Conservation (phyloP, 352 stramenopile species). For the Phytophthora agathidicida region DNA sequence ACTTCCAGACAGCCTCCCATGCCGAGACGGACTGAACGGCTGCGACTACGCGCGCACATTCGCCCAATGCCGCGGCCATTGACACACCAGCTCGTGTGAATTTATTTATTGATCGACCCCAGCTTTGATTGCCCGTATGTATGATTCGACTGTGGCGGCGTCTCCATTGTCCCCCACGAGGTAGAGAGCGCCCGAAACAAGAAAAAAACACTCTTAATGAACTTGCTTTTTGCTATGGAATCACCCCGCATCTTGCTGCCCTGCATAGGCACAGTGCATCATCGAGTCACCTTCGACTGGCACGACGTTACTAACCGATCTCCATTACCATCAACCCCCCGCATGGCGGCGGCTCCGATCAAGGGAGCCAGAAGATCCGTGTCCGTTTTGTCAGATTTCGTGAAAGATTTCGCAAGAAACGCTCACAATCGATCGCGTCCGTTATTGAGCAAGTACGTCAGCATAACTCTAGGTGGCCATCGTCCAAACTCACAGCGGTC, state of each 20-base stretch:
- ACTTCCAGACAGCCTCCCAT: slow-evolving; percentile 51
- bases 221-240: slow-evolving; percentile 32
- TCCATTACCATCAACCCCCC: slow-evolving; percentile 13
- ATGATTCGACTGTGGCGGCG: slow-evolving; percentile 37
- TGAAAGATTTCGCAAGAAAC: slow-evolving; percentile 32
- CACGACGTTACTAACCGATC: slow-evolving; percentile 15
- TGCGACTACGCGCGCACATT: not conserved
- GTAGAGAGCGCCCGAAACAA: slow-evolving; percentile 25
- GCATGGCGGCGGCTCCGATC: not conserved
- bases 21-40: slow-evolving; percentile 35
- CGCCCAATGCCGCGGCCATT: slow-evolving; percentile 9
- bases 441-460: slow-evolving; percentile 25
- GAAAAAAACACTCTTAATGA: slow-evolving; percentile 41
- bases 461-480: slow-evolving; percentile 11
- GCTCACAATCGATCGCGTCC: slow-evolving; percentile 12
- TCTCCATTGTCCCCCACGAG: slow-evolving; percentile 3
- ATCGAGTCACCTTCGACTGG: slow-evolving; percentile 6
- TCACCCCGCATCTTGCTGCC: not conserved
- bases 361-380: slow-evolving; percentile 20
- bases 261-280: slow-evolving; percentile 8
- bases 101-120: slow-evolving; percentile 55
- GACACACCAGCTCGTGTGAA: slow-evolving; percentile 31
- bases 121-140: slow-evolving; percentile 46
- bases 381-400: slow-evolving; percentile 31
- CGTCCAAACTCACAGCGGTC: slow-evolving; percentile 27